These are phyloP conservation scores for Cyberlindnera maritima DNA, from an alignment of 805 yeast genomes.

Conservation along the genomic window DNA sequence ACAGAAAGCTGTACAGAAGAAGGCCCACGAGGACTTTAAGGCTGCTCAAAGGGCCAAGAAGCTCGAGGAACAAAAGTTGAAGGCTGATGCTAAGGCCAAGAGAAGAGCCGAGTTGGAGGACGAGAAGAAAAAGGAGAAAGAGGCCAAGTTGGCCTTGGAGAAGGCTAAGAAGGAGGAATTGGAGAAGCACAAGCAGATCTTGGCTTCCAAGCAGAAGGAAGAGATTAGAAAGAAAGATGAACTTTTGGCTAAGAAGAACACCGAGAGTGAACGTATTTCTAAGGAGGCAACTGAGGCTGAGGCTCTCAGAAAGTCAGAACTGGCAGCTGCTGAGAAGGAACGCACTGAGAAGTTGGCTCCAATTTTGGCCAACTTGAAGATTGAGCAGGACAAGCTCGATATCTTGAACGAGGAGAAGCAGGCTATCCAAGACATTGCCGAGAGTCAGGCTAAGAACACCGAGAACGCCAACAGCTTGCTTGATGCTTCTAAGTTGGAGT, in stretches of 20 bases:
- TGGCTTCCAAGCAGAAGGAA: constrained; percentile 32
- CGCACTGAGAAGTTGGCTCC: constrained; percentile 56
- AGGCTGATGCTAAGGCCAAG: constrained; percentile 41
- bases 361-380: constrained; percentile 47
- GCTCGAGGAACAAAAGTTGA: constrained; percentile 45
- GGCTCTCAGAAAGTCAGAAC: constrained; percentile 43
- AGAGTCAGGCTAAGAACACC: constrained; percentile 43
- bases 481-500: constrained; percentile 41
- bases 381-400: constrained; percentile 47
- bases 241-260: constrained; percentile 32
- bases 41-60: constrained; percentile 37
- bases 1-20: constrained; percentile 34
- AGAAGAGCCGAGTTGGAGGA: constrained; percentile 35
- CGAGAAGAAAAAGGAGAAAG: constrained; percentile 31
- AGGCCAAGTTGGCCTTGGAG: constrained; percentile 28
- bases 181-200: constrained; percentile 35
- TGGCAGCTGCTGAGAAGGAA: constrained; percentile 43
- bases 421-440: constrained; percentile 42
- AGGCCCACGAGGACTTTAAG: constrained; percentile 40
- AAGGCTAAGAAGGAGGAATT: constrained; percentile 35
- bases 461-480: constrained; percentile 41
- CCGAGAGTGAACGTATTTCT: constrained; percentile 23
- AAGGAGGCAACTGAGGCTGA: constrained; percentile 37
- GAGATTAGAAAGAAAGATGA: constrained; percentile 25
- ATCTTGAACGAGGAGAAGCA: constrained; percentile 50